These are phyloP conservation scores for Wickerhamiella shivajii DNA, from an alignment of 805 yeast genomes.

Conservation along the genomic window DNA sequence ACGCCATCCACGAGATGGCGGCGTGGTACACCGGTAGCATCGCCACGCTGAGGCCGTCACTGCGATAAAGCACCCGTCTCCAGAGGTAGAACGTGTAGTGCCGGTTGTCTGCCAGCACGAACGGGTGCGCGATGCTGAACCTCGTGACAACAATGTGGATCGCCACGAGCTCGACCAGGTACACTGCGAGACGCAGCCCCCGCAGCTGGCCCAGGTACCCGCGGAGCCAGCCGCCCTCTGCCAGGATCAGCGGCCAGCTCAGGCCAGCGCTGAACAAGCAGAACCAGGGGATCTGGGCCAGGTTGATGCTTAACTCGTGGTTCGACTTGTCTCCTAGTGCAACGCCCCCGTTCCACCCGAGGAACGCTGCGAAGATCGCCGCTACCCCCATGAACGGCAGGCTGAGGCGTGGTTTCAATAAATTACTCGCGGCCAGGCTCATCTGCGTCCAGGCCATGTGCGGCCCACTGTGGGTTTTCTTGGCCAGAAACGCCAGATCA, in stretches of 20 bases:
- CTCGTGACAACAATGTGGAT: constrained; percentile 12
- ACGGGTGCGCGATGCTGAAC: constrained; percentile 69
- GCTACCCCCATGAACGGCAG: constrained; percentile 24
- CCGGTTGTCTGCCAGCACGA: constrained; percentile 82
- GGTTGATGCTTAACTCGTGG: constrained; percentile 56
- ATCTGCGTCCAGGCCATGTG: constrained; percentile 1
- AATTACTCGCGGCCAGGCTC: constrained; percentile 1
- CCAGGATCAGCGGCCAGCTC: constrained; percentile 62
- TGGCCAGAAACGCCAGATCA: constrained; percentile 1
- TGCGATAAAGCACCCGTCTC: constrained; percentile 40
- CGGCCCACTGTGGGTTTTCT: constrained; percentile 3
- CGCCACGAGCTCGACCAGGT: constrained; percentile 9
- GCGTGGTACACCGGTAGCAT: constrained; percentile 64
- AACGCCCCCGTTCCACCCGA: constrained; percentile 62
- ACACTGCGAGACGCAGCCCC: constrained; percentile 1
- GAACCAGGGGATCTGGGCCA: constrained; percentile 75
- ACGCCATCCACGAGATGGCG: constrained; percentile 24
- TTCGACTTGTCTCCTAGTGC: constrained; percentile 86
- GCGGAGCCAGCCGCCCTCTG: constrained; percentile 9
- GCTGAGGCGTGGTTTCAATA: background rate
- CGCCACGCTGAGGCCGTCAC: constrained; percentile 27
- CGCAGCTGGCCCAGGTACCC: constrained; percentile 4
- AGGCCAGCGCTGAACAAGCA: constrained; percentile 45
- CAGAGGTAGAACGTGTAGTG: constrained; percentile 84
- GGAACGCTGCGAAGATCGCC: constrained; percentile 39